A percentile compares a stretch with the other conserved stretches of the same genome.
These are phyloP conservation scores for Plasmodium gonderi DNA, from an alignment of 169 alveolate species.

Conservation along the genomic window DNA sequence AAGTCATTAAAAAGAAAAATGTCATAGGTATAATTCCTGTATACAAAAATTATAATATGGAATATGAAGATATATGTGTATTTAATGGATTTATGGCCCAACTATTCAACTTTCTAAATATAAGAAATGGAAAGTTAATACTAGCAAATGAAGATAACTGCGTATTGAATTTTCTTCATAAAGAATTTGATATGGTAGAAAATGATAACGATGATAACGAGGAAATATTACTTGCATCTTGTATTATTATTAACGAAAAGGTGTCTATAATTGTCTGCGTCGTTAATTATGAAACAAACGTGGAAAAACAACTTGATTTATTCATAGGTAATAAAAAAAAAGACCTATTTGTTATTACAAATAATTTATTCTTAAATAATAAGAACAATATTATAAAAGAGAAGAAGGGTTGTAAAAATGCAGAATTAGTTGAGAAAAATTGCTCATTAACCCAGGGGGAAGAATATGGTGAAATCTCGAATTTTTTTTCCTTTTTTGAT, in stretches of 20 bases:
- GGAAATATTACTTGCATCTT: constrained; percentile 45
- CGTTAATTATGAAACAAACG: constrained; percentile 53
- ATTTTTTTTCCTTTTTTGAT: constrained; percentile 24
- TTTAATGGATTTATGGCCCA: constrained; percentile 67
- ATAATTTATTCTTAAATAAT: constrained; percentile 60
- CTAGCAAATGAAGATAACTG: constrained; percentile 70
- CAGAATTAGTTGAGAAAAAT: constrained; percentile 31
- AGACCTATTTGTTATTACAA: constrained; percentile 27
- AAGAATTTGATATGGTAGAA: background rate
- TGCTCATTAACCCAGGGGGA: background rate
- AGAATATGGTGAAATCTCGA: constrained; percentile 6
- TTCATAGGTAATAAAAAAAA: constrained; percentile 56
- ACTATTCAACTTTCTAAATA: constrained; percentile 38
- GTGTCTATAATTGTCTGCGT: constrained; percentile 60
- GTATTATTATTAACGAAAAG: constrained; percentile 57
- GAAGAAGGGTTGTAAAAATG: constrained; percentile 24
- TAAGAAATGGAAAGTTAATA: constrained; percentile 70
- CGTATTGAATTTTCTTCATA: constrained; percentile 15
- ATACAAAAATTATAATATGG: constrained; percentile 56
- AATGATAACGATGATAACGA: background rate
- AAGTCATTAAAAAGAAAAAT: constrained; percentile 36
- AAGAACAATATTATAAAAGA: constrained; percentile 4
- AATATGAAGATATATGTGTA: constrained; percentile 26
- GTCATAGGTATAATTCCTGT: constrained; percentile 65
- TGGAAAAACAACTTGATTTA: constrained; percentile 59